These are phyloP conservation scores for Candida argentea DNA, from an alignment of 805 yeast genomes.

Conservation along the genomic window DNA sequence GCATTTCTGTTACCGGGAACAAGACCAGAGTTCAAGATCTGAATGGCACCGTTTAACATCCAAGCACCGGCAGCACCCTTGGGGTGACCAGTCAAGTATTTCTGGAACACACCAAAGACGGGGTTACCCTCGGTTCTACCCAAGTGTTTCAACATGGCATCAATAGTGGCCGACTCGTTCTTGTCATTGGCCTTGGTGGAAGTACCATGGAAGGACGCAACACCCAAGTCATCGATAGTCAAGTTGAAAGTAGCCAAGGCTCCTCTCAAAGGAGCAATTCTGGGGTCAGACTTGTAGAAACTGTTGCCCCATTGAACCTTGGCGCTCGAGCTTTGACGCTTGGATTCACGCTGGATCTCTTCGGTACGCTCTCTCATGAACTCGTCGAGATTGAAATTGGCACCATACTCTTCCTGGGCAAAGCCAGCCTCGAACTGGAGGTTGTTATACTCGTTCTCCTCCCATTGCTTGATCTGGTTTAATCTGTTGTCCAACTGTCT, in stretches of 20 bases:
- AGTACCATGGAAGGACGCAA: conserved; percentile 98
- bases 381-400: conserved; percentile 31
- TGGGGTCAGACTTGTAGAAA: conserved; percentile 82
- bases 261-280: conserved; percentile 95
- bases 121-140: conserved; percentile 98
- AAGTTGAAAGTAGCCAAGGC: conserved; percentile 90
- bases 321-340: conserved; percentile 77
- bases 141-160: conserved; percentile 86
- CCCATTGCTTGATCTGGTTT: conserved; percentile 72
- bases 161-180: conserved; percentile 90
- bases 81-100: conserved; percentile 98
- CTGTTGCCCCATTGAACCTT: conserved; percentile 93
- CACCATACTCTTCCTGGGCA: conserved; percentile 41
- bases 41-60: conserved; percentile 98
- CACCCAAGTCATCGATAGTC: conserved; percentile 90
- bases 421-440: conserved; percentile 62
- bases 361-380: conserved; percentile 78
- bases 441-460: conserved; percentile 65
- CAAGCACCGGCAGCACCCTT: conserved; percentile 99
- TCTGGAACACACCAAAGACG: conserved; percentile 96
- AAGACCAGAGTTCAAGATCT: conserved; percentile 81
- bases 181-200: conserved; percentile 97
- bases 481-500: conserved; percentile 80
- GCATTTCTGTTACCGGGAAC: conserved; percentile 99
- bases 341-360: conserved; percentile 78